Evolutionary conservation across 2,329 filamentous ascomycete genomes (phyloP).

Genomic region (Falciphora oryzae): DNA sequence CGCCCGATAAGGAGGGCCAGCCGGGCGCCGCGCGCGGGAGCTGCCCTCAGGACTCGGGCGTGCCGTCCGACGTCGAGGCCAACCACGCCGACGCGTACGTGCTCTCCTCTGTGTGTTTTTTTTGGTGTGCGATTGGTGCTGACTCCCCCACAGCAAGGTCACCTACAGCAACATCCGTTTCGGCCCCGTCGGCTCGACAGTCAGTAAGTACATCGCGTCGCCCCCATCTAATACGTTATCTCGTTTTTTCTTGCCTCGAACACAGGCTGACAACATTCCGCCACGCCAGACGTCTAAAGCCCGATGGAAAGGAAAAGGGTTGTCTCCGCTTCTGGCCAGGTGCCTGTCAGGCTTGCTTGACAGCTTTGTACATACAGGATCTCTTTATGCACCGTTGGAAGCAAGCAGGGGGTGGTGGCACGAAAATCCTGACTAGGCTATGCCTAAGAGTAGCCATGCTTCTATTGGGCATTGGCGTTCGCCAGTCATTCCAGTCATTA

Average conservation of each 20-base stretch:
- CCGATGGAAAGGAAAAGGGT: not conserved
- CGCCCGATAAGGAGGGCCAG: slow-evolving; percentile 23
- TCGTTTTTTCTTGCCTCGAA: too few relatives aligned
- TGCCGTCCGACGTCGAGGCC: slow-evolving; percentile 36
- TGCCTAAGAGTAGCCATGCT: too few relatives aligned
- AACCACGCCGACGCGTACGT: slow-evolving; percentile 17
- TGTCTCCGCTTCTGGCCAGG: not conserved
- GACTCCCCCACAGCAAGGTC: slow-evolving; percentile 31
- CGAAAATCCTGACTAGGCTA: not conserved
- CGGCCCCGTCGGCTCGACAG: slow-evolving; percentile 22
- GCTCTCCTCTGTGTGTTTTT: not conserved
- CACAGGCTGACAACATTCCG: not conserved
- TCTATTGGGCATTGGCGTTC: not conserved
- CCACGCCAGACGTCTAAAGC: not conserved
- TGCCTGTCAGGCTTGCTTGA: not conserved
- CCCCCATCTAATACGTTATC: too few relatives aligned
- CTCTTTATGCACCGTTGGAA: not conserved
- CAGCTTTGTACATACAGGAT: not conserved
- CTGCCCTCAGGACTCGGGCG: slow-evolving; percentile 38
- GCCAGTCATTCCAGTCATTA: not conserved
- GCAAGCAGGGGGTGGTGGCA: not conserved
- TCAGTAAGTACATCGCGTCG: slow-evolving; percentile 9
- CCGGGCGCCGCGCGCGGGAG: slow-evolving; percentile 40
- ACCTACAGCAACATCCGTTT: slow-evolving; percentile 39
- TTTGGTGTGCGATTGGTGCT: not conserved